Evolutionary conservation across 139 green algal genomes (phyloP).

Genomic region (Chlorella sp.): DNA sequence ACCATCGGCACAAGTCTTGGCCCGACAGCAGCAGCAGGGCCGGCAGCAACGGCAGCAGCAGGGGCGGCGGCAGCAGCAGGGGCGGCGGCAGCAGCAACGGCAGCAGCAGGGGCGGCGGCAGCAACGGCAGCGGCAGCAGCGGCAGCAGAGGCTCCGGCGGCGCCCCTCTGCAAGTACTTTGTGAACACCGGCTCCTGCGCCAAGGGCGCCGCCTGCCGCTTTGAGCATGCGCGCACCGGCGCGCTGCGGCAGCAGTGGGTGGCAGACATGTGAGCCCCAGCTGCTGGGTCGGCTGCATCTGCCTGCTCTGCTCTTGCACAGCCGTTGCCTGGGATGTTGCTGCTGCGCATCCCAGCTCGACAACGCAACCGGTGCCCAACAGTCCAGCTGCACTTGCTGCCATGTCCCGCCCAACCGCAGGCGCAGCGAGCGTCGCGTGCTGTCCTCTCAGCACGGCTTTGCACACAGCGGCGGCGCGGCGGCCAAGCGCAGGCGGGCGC

Average conservation of each 20-base stretch:
- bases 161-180: slow-evolving; percentile 63
- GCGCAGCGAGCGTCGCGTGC: slow-evolving; percentile 22
- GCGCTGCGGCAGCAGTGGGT: neutral
- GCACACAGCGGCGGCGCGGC: slow-evolving; percentile 26
- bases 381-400: too few species aligned
- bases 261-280: neutral
- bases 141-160: neutral
- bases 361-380: too few species aligned
- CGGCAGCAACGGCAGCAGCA: neutral
- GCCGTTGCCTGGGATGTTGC: neutral
- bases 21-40: neutral
- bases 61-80: neutral
- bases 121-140: neutral
- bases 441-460: slow-evolving; percentile 35
- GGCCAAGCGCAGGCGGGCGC: slow-evolving; percentile 53
- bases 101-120: neutral
- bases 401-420: slow-evolving; percentile 16
- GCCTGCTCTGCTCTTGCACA: neutral
- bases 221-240: slow-evolving; percentile 35
- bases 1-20: neutral
- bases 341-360: neutral
- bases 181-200: slow-evolving; percentile 58
- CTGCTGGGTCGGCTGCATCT: neutral
- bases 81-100: neutral
- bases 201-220: slow-evolving; percentile 52